phyloP scores from a whole-genome alignment of 768 basidiomycete species.

The Scleroderma bovista region DNA sequence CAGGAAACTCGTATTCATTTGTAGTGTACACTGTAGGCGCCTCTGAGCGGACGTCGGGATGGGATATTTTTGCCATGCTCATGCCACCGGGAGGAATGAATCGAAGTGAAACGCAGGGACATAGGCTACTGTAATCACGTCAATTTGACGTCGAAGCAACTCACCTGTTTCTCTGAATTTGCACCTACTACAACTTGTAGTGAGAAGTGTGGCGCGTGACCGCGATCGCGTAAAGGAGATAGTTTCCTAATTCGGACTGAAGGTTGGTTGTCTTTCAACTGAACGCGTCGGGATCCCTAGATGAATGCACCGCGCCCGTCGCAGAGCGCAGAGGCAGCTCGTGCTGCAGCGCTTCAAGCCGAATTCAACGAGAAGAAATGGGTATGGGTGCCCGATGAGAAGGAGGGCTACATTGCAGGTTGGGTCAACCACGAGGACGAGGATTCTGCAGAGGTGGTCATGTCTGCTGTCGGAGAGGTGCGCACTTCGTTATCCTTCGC shows the following conservation, averaged over 20 bases:
- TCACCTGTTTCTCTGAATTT: no score
- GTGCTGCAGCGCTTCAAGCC: slow-evolving; percentile 84
- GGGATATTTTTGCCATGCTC: neutral
- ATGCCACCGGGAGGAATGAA: neutral
- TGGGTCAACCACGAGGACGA: slow-evolving; percentile 89
- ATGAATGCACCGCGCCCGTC: slow-evolving; percentile 50
- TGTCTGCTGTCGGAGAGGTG: slow-evolving; percentile 83
- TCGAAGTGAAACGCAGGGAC: neutral
- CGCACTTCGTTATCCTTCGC: slow-evolving; percentile 10
- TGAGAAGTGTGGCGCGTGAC: neutral
- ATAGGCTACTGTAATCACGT: no score
- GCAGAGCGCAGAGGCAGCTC: slow-evolving; percentile 65
- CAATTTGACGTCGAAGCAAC: neutral
- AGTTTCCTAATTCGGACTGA: neutral
- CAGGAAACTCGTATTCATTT: neutral
- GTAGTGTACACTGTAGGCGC: no score
- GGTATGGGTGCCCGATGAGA: slow-evolving; percentile 95
- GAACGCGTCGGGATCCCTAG: slow-evolving; percentile 3
- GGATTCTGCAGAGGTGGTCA: slow-evolving; percentile 76
- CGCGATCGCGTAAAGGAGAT: neutral
- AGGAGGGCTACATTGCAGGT: slow-evolving; percentile 89
- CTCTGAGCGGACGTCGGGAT: no score
- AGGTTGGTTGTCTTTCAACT: neutral
- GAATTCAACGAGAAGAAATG: slow-evolving; percentile 98
- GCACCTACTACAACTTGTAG: no score